These are phyloP conservation scores for Pleurotus eryngii DNA, from an alignment of 768 basidiomycete species.

Conservation along the genomic window DNA sequence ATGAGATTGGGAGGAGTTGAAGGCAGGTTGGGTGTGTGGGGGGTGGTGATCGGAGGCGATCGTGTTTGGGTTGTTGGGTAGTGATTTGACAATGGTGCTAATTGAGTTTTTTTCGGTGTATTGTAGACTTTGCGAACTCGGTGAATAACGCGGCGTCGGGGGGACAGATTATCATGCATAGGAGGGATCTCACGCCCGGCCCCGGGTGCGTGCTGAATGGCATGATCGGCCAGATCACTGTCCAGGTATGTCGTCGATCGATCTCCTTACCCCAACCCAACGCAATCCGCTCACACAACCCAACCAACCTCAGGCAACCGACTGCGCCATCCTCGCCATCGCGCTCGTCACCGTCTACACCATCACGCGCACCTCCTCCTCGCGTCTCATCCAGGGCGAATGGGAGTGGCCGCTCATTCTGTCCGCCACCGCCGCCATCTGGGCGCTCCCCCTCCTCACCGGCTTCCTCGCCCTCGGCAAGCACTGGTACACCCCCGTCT, in stretches of 20 bases:
- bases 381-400: background rate
- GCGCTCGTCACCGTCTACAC: slow-evolving; percentile 14
- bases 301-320: slow-evolving; percentile 10
- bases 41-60: no score
- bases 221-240: slow-evolving; percentile 1
- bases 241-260: background rate
- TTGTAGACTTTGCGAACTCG: slow-evolving; percentile 11
- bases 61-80: no score
- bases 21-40: no score
- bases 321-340: slow-evolving; percentile 13
- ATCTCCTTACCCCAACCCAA: no score
- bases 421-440: background rate
- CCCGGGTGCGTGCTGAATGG: slow-evolving; percentile 1
- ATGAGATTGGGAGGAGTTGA: no score
- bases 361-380: slow-evolving; percentile 7
- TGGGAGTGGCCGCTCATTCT: slow-evolving; percentile 3
- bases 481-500: slow-evolving; percentile 13
- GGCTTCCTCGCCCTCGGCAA: slow-evolving; percentile 13
- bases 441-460: background rate
- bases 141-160: slow-evolving; percentile 11
- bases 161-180: slow-evolving; percentile 8
- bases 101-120: no score
- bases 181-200: background rate
- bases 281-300: no score
- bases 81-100: no score